Conservation (phyloP, 768 basidiomycete species). For the Calocybe cyanea region DNA sequence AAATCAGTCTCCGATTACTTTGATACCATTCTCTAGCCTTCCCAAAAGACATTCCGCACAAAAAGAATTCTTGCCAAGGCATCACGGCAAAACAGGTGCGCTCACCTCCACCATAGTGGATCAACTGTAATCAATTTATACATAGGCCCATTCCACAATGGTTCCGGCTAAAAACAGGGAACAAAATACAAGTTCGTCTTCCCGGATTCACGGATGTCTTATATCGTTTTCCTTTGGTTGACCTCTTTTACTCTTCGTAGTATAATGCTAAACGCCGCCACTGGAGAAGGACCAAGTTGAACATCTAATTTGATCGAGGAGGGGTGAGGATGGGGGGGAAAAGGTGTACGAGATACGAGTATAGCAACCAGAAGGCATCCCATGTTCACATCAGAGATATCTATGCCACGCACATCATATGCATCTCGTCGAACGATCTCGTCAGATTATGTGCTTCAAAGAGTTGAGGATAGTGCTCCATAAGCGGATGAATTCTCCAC, state of each 20-base stretch:
- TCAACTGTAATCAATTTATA: neutral
- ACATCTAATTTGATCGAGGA: constrained; percentile 57
- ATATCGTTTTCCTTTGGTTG: neutral
- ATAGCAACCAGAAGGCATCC: too few relatives aligned
- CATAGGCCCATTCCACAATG: constrained; percentile 94
- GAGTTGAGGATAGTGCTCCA: too few relatives aligned
- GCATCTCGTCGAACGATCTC: too few relatives aligned
- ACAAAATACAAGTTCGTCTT: constrained; percentile 80
- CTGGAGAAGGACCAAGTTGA: constrained; percentile 99
- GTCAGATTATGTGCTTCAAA: too few relatives aligned
- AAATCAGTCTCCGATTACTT: constrained; percentile 7
- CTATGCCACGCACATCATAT: too few relatives aligned
- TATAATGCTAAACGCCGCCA: constrained; percentile 97
- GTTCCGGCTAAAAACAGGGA: constrained; percentile 97
- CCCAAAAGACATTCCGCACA: constrained; percentile 97
- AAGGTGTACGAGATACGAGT: constrained; percentile 4
- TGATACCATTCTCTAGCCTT: constrained; percentile 61
- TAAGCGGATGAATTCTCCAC: too few relatives aligned
- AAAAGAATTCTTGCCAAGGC: constrained; percentile 98
- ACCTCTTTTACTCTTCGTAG: constrained; percentile 31
- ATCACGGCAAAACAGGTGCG: constrained; percentile 89
- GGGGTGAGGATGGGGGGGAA: neutral
- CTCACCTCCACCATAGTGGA: constrained; percentile 3
- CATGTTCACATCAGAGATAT: too few relatives aligned
- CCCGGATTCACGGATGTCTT: neutral